phyloP scores from a whole-genome alignment of 441 rosid species.

The Syzygium syzygioides region DNA sequence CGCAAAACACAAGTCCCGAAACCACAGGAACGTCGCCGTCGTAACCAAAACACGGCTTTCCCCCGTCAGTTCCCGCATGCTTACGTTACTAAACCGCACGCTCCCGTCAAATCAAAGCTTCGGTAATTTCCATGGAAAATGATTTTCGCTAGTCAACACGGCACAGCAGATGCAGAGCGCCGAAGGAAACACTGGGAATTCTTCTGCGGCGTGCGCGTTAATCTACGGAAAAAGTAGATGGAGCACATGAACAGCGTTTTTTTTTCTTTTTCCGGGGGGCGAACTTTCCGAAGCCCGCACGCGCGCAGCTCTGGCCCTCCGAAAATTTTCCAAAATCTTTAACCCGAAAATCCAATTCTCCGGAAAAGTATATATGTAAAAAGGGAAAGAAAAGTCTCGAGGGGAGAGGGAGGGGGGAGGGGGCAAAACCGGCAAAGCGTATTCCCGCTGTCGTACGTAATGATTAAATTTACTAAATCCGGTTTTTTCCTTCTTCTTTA shows the following conservation, averaged over 20 bases:
- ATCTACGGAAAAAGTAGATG: background rate
- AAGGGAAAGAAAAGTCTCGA: background rate
- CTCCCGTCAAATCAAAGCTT: background rate
- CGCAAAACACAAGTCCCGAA: background rate
- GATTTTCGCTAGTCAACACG: fast-evolving
- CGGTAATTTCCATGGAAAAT: fast-evolving
- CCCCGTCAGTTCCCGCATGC: fast-evolving
- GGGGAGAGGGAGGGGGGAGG: background rate
- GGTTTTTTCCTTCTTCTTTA: background rate
- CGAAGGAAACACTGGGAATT: no score
- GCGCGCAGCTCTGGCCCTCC: no score
- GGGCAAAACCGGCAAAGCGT: background rate
- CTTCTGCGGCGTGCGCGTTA: background rate
- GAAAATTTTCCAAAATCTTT: no score
- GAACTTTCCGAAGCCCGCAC: background rate
- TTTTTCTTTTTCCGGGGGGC: background rate
- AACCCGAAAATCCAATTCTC: background rate
- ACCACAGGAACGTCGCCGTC: fast-evolving
- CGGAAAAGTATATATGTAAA: fast-evolving
- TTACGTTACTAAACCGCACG: fast-evolving
- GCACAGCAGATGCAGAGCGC: no score
- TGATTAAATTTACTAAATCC: background rate
- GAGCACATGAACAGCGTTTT: background rate
- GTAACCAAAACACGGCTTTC: background rate
- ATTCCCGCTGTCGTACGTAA: background rate